phyloP scores from a whole-genome alignment of 495 filamentous ascomycete species.

The Penicillium samsonianum region DNA sequence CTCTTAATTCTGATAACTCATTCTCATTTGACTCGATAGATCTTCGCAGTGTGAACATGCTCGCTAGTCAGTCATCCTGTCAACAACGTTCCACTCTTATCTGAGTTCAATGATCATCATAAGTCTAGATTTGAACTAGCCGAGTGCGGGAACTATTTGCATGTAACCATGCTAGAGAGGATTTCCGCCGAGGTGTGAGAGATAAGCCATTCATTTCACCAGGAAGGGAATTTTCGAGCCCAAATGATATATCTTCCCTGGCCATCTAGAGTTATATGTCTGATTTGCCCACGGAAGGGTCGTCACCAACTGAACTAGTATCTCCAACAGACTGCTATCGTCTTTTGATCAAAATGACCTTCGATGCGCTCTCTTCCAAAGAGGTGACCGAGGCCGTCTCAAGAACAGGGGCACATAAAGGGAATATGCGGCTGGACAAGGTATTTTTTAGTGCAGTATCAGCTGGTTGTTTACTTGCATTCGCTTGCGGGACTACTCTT shows the following conservation, averaged over 20 bases:
- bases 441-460: slow-evolving; percentile 57
- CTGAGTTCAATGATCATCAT: slow-evolving; percentile 5
- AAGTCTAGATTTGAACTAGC: neutral
- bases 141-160: neutral
- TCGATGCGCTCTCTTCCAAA: slow-evolving; percentile 45
- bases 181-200: neutral
- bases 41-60: neutral
- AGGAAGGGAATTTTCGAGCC: neutral
- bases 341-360: slow-evolving; percentile 16
- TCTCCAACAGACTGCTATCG: neutral
- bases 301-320: neutral
- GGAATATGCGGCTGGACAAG: slow-evolving; percentile 54
- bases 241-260: neutral
- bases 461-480: slow-evolving; percentile 53
- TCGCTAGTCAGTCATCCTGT: slow-evolving; percentile 13
- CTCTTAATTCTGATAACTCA: slow-evolving; percentile 5
- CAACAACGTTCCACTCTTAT: neutral
- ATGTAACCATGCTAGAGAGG: too few relatives aligned
- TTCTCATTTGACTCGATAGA: slow-evolving; percentile 4
- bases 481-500: slow-evolving; percentile 54
- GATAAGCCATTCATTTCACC: slow-evolving; percentile 3
- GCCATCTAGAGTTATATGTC: neutral
- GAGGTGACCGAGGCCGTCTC: slow-evolving; percentile 51
- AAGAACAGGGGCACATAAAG: slow-evolving; percentile 49
- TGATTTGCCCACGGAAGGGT: neutral